phyloP scores from a whole-genome alignment of 106 monocot genomes.

The Iris macrosiphon region DNA sequence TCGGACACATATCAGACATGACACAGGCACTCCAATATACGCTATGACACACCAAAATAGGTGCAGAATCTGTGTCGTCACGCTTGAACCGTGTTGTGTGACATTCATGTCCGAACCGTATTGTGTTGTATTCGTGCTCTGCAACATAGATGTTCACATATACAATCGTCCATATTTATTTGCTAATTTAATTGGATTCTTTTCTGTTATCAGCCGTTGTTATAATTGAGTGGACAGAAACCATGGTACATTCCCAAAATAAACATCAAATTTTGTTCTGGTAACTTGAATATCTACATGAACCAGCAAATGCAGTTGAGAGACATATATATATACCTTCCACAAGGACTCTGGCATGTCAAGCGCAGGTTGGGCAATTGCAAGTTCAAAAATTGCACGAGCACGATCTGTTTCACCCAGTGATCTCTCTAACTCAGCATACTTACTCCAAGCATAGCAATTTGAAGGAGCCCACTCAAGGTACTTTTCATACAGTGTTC shows the following conservation, averaged over 20 bases:
- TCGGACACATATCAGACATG: too few species aligned
- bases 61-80: too few species aligned
- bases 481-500: conserved; percentile 86
- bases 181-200: too few species aligned
- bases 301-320: not conserved
- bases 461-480: conserved; percentile 88
- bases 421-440: conserved; percentile 81
- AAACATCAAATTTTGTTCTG: not conserved
- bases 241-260: not conserved
- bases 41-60: too few species aligned
- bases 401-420: conserved; percentile 84
- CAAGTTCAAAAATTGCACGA: conserved; percentile 75
- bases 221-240: too few species aligned
- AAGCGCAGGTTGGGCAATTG: conserved; percentile 78
- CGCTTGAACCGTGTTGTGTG: too few species aligned
- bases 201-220: too few species aligned
- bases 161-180: too few species aligned
- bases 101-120: too few species aligned
- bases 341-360: conserved; percentile 96
- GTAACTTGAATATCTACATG: not conserved
- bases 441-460: conserved; percentile 98
- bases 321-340: conserved; percentile 57
- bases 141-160: too few species aligned
- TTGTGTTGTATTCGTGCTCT: too few species aligned
- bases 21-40: too few species aligned